Evolutionary conservation across 768 basidiomycete species (phyloP).

Genomic region (Neoboletus magnificus): DNA sequence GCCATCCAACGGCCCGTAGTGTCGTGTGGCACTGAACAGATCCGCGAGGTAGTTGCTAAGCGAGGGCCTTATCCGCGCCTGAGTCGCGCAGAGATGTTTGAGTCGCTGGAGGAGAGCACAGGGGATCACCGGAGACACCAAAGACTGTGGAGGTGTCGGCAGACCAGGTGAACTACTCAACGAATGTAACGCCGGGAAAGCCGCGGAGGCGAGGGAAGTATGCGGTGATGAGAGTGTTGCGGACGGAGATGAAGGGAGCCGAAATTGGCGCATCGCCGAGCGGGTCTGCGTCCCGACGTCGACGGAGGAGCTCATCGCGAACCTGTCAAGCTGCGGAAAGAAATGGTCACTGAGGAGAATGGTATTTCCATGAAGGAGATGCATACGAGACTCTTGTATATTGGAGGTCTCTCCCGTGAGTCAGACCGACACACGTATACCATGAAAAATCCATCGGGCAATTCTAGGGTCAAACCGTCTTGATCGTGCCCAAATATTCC

Average conservation of each 20-base stretch:
- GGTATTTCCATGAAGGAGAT: not conserved
- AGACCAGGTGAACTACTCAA: slow-evolving; percentile 20
- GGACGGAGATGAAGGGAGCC: slow-evolving; percentile 28
- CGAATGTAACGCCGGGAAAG: slow-evolving; percentile 17
- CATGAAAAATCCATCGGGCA: slow-evolving; percentile 65
- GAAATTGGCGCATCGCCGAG: slow-evolving; percentile 32
- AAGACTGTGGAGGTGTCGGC: slow-evolving; percentile 22
- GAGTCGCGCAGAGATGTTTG: slow-evolving; percentile 27
- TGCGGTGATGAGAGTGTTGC: slow-evolving; percentile 28
- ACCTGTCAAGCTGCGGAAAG: slow-evolving; percentile 61
- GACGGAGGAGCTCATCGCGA: slow-evolving; percentile 70
- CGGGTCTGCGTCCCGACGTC: slow-evolving; percentile 43
- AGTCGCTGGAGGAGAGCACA: slow-evolving; percentile 28
- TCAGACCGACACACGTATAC: slow-evolving; percentile 71
- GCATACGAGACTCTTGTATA: slow-evolving; percentile 65
- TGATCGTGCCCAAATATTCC: slow-evolving; percentile 20
- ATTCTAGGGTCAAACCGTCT: slow-evolving; percentile 30
- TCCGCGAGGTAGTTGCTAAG: slow-evolving; percentile 68
- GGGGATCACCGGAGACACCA: slow-evolving; percentile 29
- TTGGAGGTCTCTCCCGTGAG: slow-evolving; percentile 58
- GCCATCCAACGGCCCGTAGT: slow-evolving; percentile 66
- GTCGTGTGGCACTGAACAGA: slow-evolving; percentile 69
- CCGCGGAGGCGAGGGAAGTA: slow-evolving; percentile 28
- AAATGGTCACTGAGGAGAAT: not conserved
- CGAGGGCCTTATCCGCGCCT: slow-evolving; percentile 46